Evolutionary conservation across 139 green algal species (phyloP).

Genomic region (Spirogloea muscicola): DNA sequence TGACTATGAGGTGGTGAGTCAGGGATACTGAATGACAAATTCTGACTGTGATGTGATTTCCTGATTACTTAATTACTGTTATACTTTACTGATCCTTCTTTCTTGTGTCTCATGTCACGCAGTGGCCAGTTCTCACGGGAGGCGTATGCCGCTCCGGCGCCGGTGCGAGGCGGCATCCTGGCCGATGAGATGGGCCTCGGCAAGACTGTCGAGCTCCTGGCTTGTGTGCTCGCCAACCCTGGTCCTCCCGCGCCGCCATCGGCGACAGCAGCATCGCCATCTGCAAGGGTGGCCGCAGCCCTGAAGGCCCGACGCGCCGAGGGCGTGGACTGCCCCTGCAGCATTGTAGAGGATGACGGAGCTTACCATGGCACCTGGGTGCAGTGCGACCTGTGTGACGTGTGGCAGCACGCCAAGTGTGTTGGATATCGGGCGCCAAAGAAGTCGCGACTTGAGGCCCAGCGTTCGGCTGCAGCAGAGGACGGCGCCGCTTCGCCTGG

Average conservation of each 20-base stretch:
- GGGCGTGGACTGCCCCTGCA: constrained; percentile 40
- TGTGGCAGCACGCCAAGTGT: constrained; percentile 42
- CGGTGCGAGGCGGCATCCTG: constrained; percentile 36
- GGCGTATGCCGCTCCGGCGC: constrained; percentile 10
- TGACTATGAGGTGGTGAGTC: too few species aligned
- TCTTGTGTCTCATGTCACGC: too few species aligned
- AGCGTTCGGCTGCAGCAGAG: background rate
- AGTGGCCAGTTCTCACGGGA: constrained; percentile 10
- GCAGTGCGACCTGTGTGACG: constrained; percentile 32
- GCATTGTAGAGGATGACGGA: constrained; percentile 9
- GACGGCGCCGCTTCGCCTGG: background rate
- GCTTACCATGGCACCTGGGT: constrained; percentile 21
- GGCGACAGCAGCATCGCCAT: background rate
- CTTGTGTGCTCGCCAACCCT: constrained; percentile 66
- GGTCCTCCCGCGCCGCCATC: background rate
- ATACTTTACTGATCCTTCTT: too few species aligned
- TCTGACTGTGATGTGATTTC: too few species aligned
- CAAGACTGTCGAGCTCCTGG: constrained; percentile 92
- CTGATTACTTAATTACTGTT: too few species aligned
- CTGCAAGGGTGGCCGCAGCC: background rate
- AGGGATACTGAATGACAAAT: too few species aligned
- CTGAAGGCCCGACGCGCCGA: background rate
- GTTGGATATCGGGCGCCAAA: constrained; percentile 20
- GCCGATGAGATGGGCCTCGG: constrained; percentile 75
- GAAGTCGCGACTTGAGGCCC: background rate